phyloP scores from a whole-genome alignment of 2,329 filamentous ascomycete genomes.

The Rhynchosporium graminicola region DNA sequence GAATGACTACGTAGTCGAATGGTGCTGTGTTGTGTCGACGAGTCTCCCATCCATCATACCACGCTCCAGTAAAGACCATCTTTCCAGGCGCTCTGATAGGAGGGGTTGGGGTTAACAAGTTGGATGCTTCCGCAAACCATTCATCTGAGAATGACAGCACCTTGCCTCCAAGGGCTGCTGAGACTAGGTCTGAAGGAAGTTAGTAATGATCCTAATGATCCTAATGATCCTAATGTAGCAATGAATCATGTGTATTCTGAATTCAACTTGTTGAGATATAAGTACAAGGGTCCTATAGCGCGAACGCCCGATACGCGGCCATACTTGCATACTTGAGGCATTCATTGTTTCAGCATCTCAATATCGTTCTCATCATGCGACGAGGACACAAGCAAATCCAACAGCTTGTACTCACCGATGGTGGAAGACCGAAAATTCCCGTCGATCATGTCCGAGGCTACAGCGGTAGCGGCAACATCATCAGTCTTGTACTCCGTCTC shows the following conservation, averaged over 20 bases:
- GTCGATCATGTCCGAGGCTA: constrained; percentile 59
- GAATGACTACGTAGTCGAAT: constrained; percentile 68
- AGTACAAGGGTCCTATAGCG: too few relatives aligned
- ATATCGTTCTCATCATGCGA: neutral
- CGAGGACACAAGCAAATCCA: neutral
- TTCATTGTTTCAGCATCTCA: constrained; percentile 1
- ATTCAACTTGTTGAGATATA: too few relatives aligned
- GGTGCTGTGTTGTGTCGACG: constrained; percentile 63
- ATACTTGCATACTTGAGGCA: neutral
- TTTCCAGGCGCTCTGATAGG: constrained; percentile 65
- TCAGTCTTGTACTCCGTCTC: constrained; percentile 59
- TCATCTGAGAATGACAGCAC: constrained; percentile 67
- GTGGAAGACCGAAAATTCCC: constrained; percentile 60
- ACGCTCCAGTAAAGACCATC: constrained; percentile 69
- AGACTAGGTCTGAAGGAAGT: constrained; percentile 56
- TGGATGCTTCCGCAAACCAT: constrained; percentile 67
- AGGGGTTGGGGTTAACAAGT: constrained; percentile 63
- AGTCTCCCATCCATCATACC: constrained; percentile 73
- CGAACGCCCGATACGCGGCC: too few relatives aligned
- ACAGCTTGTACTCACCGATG: constrained; percentile 53
- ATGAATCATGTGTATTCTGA: constrained; percentile 16
- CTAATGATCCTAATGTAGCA: constrained; percentile 11
- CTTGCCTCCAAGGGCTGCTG: constrained; percentile 61
- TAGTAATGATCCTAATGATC: constrained; percentile 23
- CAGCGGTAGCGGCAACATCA: constrained; percentile 49